Evolutionary conservation across 1,139 yeast genomes (phyloP), one percentile per base, ranked within the genome.

Genomic region (Zhuliangozyma parablackwelliae): DNA sequence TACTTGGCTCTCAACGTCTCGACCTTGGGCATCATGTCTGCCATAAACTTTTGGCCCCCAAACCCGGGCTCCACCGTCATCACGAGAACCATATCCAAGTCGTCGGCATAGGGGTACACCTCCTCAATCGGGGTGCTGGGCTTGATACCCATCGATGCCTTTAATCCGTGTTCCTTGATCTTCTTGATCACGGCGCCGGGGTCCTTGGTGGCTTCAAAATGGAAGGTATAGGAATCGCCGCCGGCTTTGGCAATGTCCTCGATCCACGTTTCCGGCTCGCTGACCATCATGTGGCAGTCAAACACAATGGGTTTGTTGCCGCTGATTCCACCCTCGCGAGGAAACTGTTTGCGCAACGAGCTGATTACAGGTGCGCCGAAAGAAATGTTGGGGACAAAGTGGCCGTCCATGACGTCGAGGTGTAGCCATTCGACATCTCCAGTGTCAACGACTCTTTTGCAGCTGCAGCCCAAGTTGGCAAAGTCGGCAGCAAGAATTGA

Each of bases 41-140:
- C 70, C 96, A 87, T 89, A 70, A 92, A 94, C 61, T 84, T 85
- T 63, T 92, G 99, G 34, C 99, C 99, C 27, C 98, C 98, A 56
- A 92, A 92, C 1, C 98, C 98, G 7, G 98, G 98, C 62, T 92
- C 98, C 31, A 92, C 98, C 3, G 98, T 92, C 98, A 92, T 94
- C 36, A 92, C 83, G 44, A 92, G 72, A 7, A 89, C 92, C 96
- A 92, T 86, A 59, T 94, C 97, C 50, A 92, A 70, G 46, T 79
- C 68, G 38, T 83, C 82, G 26, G 82, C 94, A 47, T 87, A 65
- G 25, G 87, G 92, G 53, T 72, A 82, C 34, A 90, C 73, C 3
- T 78, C 95, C 43, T 85, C 95, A 21, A 87, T 95, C 1, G 94
- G 82, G 1, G 99, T 94, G 26, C 83, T 86, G 37, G 99, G 99